Base-by-base conservation (phyloP, 208 protist genomes). In the Endotrypanum monterogeii region DNA sequence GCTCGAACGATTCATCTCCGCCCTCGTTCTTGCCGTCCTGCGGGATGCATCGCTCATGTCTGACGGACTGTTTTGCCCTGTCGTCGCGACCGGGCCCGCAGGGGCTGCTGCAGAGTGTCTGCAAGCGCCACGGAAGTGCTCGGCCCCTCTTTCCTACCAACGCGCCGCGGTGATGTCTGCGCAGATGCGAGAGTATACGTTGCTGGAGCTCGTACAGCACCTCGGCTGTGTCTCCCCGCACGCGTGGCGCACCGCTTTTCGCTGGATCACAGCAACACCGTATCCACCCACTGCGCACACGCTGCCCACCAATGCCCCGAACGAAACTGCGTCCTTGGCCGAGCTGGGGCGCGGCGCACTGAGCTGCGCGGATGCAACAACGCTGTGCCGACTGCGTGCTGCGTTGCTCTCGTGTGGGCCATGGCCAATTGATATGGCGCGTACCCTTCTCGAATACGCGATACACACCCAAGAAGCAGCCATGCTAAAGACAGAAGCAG, bases 181-280 rank as follows among this genome's bases (percentile, higher is more conserved):
- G 3, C 35, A 51, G 52, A 56, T 6, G 55, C 76, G 76, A 23
- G 76, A 80, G 65, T 30, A 14, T 32, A 6, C 54, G 44, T n/a
- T 80, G 65, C 14, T 51, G n/a, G 60, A 76, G 39, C 37, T 72
- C 0, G 55, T 76, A 25, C 70, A 72, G 35, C 16, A 56, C n/a
- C 70, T 80, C 30, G 70, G 70, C 52, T 66, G 68, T 57, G 23
- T 72, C 20, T 56, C 76, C 32, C 76, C 76, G 12, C 70, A 80
- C 18, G 70, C 70, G 20, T 72, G 67, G 70, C 56, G 28, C 16
- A 48, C 65, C 2, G 76, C 65, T 23, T 37, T 60, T 41, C 44
- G 39, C 32, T 76, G 69, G 76, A 68, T 71, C 44, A 32, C 35
- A 0, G 8, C 37, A 35, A 80, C 76, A 18, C 76, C 76, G 16